Evolutionary conservation across 805 yeast species (phyloP).

Genomic region (Wickerhamomyces silvicola): DNA sequence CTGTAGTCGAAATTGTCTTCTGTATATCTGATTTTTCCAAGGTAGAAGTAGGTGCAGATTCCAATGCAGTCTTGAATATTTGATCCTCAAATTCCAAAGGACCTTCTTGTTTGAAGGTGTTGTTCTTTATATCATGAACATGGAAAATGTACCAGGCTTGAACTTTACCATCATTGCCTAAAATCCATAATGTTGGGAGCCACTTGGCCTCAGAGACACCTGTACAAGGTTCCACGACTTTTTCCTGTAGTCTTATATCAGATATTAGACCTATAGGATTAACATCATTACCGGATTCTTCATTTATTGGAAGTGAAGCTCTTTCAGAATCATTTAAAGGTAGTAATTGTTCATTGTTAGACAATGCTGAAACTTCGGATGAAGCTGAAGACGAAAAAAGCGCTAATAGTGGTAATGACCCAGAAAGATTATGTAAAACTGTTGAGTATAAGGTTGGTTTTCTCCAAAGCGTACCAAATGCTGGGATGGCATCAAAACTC

Average conservation of each 20-base stretch:
- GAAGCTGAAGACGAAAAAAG: slow-evolving; percentile 59
- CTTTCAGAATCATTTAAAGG: slow-evolving; percentile 64
- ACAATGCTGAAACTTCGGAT: slow-evolving; percentile 50
- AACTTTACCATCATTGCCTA: slow-evolving; percentile 59
- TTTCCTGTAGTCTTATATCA: slow-evolving; percentile 43
- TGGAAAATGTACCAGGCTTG: slow-evolving; percentile 63
- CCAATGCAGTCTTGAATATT: slow-evolving; percentile 2
- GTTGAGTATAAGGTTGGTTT: slow-evolving; percentile 39
- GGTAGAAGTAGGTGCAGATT: background rate
- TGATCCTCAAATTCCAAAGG: slow-evolving; percentile 1
- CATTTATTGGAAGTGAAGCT: slow-evolving; percentile 69
- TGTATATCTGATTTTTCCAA: background rate
- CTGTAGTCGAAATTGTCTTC: too few relatives aligned
- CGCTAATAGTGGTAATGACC: slow-evolving; percentile 25
- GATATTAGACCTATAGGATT: slow-evolving; percentile 65
- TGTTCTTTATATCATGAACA: slow-evolving; percentile 39
- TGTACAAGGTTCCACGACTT: slow-evolving; percentile 46
- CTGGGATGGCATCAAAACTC: slow-evolving; percentile 41
- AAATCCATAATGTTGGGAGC: slow-evolving; percentile 58
- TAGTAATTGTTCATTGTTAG: slow-evolving; percentile 30
- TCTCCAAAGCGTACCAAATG: slow-evolving; percentile 46
- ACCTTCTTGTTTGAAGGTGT: slow-evolving; percentile 21
- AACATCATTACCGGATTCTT: slow-evolving; percentile 58
- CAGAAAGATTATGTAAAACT: slow-evolving; percentile 35
- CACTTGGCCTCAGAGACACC: slow-evolving; percentile 53